phyloP scores from a whole-genome alignment of 2,329 filamentous ascomycete species.

The Ceratocystis albifundus region DNA sequence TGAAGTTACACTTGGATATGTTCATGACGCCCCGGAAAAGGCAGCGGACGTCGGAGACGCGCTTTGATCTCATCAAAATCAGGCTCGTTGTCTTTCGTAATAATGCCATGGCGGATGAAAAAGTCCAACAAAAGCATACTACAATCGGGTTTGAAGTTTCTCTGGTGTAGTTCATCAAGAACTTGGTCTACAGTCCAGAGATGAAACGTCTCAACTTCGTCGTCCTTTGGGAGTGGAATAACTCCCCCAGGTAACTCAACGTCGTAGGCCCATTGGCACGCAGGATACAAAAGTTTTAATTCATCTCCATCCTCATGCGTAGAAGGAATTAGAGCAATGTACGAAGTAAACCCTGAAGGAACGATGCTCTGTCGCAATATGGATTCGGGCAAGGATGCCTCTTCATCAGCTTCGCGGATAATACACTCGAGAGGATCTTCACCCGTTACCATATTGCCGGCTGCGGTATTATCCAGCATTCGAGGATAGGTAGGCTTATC shows the following conservation, averaged over 20 bases:
- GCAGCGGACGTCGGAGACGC: conserved; percentile 65
- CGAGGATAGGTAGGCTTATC: conserved; percentile 77
- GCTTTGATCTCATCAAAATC: conserved; percentile 64
- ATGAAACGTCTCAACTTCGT: conserved; percentile 77
- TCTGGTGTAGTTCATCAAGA: conserved; percentile 53
- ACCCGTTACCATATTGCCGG: conserved; percentile 62
- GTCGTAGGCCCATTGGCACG: conserved; percentile 86
- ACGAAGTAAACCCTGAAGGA: conserved; percentile 62
- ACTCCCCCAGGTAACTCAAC: conserved; percentile 60
- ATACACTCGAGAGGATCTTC: conserved; percentile 73
- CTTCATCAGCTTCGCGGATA: conserved; percentile 76
- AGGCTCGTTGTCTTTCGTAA: conserved; percentile 68
- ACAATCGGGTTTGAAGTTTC: conserved; percentile 89
- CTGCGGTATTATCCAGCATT: conserved; percentile 94
- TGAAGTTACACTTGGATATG: neutral
- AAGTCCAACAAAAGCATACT: conserved; percentile 77
- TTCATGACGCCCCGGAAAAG: conserved; percentile 59
- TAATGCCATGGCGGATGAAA: conserved; percentile 70
- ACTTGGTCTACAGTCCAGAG: conserved; percentile 69
- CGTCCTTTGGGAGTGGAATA: conserved; percentile 65
- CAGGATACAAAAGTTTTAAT: conserved; percentile 70
- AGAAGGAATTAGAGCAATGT: conserved; percentile 65
- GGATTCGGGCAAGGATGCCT: conserved; percentile 65
- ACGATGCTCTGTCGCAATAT: conserved; percentile 51
- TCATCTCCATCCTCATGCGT: conserved; percentile 27